Evolutionary conservation across 805 yeast genomes (phyloP).

Genomic region (Zygosaccharomyces rouxii): DNA sequence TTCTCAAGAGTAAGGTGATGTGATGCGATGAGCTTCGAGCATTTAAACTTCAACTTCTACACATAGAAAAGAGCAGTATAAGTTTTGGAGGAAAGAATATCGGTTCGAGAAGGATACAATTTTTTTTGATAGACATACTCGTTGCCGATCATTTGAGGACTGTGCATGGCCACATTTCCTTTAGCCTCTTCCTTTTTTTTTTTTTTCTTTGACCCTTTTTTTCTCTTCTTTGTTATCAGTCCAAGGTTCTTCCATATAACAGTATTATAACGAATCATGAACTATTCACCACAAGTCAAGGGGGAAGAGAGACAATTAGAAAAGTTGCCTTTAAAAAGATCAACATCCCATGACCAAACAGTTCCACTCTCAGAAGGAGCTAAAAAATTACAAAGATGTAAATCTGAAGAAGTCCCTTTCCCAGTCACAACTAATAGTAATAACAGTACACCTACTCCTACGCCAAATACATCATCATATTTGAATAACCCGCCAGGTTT

Average conservation of each 20-base stretch:
- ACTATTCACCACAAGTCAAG: slow-evolving; percentile 9
- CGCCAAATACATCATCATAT: not conserved
- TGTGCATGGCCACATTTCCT: slow-evolving; percentile 1
- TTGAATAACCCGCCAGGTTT: not conserved
- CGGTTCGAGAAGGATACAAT: not conserved
- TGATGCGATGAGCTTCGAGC: slow-evolving; percentile 1
- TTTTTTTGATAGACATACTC: not conserved
- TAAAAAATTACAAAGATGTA: slow-evolving; percentile 11
- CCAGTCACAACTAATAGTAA: not conserved
- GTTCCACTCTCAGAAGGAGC: slow-evolving; percentile 1
- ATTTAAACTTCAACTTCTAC: not conserved
- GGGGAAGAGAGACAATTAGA: slow-evolving; percentile 6
- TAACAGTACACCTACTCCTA: not conserved
- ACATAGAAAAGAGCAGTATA: not conserved
- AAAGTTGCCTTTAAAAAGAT: slow-evolving; percentile 8
- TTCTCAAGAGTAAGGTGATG: not conserved
- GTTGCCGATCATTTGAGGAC: slow-evolving; percentile 1
- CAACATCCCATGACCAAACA: slow-evolving; percentile 8
- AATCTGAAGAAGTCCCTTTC: slow-evolving; percentile 7
- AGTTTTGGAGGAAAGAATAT: not conserved
- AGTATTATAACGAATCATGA: slow-evolving; percentile 1
- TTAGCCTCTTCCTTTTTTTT: not conserved
- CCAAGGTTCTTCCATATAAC: not conserved
- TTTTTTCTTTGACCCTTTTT: not conserved
- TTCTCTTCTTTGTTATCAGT: not conserved